Conservation (phyloP, 768 basidiomycete genomes). For the Suillus subluteus region DNA sequence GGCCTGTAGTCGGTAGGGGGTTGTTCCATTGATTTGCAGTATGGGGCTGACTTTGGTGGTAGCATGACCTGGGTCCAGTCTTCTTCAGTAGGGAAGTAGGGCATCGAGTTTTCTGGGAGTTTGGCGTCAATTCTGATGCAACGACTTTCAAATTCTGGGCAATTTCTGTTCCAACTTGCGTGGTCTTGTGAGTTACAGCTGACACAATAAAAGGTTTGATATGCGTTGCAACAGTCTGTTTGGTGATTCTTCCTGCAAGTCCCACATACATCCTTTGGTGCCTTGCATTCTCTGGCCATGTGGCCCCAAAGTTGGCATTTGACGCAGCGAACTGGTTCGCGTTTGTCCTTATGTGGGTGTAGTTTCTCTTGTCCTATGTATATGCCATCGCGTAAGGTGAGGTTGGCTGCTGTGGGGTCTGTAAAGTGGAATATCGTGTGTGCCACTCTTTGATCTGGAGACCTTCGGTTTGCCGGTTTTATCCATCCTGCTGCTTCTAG, state of each 20-base stretch:
- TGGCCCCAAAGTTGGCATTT: neutral
- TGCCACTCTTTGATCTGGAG: neutral
- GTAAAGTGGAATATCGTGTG: neutral
- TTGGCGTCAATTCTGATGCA: neutral
- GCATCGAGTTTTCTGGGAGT: constrained; percentile 19
- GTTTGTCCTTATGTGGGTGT: neutral
- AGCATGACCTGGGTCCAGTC: constrained; percentile 18
- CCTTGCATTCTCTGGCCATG: neutral
- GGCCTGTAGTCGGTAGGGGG: fast-evolving
- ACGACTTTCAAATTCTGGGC: neutral
- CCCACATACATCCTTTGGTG: neutral
- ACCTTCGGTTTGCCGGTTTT: neutral
- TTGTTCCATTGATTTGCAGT: constrained; percentile 13
- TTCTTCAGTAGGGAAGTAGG: constrained; percentile 22
- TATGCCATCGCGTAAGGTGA: neutral
- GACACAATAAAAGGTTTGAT: neutral
- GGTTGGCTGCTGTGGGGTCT: neutral
- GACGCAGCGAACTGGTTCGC: neutral
- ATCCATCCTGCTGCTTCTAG: neutral
- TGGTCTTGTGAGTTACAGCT: constrained; percentile 3
- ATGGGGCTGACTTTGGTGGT: constrained; percentile 6
- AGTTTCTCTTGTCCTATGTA: neutral
- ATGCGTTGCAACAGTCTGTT: neutral
- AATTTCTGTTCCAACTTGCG: constrained; percentile 4
- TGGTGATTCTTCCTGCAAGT: neutral